Evolutionary conservation across 176 grass and related monocot species (phyloP).

Genomic region (Raddia distichophylla): DNA sequence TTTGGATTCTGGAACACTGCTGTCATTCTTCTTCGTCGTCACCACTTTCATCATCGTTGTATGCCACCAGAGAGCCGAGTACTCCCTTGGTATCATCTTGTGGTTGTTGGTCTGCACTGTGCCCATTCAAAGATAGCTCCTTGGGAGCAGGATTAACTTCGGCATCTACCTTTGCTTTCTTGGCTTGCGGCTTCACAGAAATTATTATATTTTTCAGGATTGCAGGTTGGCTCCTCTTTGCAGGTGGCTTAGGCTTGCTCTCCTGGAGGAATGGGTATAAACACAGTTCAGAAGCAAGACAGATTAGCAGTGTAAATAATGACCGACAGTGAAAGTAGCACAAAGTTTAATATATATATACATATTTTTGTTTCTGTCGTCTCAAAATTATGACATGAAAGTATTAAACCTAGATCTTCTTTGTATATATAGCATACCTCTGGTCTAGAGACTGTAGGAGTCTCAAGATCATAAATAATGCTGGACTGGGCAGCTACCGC

Average conservation of each 20-base stretch:
- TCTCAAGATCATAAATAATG: conserved; percentile 65
- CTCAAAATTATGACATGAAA: conserved; percentile 14
- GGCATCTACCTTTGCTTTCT: conserved; percentile 65
- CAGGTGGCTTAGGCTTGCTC: conserved; percentile 46
- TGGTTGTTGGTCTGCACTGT: conserved; percentile 24
- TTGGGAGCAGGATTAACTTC: conserved; percentile 34
- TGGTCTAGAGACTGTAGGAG: conserved; percentile 44
- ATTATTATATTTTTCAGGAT: conserved; percentile 69
- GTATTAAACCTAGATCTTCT: neutral
- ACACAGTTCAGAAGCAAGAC: neutral
- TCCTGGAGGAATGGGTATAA: conserved; percentile 35
- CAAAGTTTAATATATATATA: neutral
- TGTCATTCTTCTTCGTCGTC: conserved; percentile 43
- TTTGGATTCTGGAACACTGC: neutral
- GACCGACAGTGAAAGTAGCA: neutral
- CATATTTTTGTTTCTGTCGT: neutral
- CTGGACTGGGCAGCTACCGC: conserved; percentile 74
- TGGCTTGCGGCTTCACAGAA: conserved; percentile 84
- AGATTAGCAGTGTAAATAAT: conserved; percentile 1
- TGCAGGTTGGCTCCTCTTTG: conserved; percentile 66
- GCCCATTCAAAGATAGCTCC: conserved; percentile 37
- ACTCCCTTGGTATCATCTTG: conserved; percentile 30
- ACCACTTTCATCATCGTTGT: conserved; percentile 55
- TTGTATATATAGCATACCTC: conserved; percentile 54
- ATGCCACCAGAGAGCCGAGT: conserved; percentile 61